phyloP scores from a whole-genome alignment of 192 early-diverging fungal species.

The Backusella mclennaniae region DNA sequence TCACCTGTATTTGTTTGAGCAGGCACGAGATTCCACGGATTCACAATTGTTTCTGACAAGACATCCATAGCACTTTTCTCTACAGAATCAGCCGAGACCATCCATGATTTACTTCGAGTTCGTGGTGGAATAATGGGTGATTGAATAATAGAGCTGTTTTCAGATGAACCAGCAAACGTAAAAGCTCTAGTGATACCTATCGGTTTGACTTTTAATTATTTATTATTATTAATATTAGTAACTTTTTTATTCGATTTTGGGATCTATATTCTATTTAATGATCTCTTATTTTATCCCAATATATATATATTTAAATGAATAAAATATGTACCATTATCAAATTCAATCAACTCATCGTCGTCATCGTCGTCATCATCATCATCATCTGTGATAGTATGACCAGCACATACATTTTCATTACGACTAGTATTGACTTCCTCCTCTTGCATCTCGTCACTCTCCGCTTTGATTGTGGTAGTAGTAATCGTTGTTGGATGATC shows the following conservation, averaged over 20 bases:
- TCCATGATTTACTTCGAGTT: constrained; percentile 12
- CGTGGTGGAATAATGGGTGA: neutral
- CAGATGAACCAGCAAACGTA: neutral
- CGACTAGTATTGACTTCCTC: neutral
- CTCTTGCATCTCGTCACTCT: constrained; percentile 10
- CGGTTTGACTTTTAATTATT: constrained; percentile 1
- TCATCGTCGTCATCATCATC: constrained; percentile 40
- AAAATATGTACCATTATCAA: neutral
- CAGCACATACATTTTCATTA: constrained; percentile 8
- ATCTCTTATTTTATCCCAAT: neutral
- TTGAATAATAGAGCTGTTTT: neutral
- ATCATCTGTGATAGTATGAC: constrained; percentile 17
- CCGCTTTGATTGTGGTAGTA: neutral
- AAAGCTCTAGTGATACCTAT: neutral
- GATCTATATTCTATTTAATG: neutral
- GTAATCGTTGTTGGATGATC: neutral
- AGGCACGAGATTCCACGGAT: constrained; percentile 47
- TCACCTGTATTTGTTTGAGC: constrained; percentile 47
- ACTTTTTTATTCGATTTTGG: neutral
- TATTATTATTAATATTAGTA: neutral
- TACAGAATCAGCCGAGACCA: neutral
- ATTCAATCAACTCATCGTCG: constrained; percentile 36
- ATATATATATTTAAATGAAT: neutral
- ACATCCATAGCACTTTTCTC: constrained; percentile 21
- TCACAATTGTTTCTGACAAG: constrained; percentile 45